phyloP scores from a whole-genome alignment of 1,139 yeast species.

The Blastobotrys serpentis region DNA sequence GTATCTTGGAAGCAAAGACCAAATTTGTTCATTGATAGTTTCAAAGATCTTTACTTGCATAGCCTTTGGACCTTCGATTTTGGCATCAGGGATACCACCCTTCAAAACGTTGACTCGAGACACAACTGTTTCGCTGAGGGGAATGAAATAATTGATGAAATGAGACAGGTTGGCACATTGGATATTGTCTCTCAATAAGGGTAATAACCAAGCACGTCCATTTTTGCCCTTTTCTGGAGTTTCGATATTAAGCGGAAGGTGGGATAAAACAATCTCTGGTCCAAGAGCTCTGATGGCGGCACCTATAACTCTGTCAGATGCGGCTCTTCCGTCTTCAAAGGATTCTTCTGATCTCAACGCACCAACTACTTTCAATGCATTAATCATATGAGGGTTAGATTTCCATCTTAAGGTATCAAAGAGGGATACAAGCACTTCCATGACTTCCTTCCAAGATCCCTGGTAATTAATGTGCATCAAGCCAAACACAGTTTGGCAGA shows the following conservation, averaged over 20 bases:
- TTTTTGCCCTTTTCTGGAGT: constrained; percentile 41
- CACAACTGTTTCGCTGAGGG: constrained; percentile 61
- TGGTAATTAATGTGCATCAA: constrained; percentile 73
- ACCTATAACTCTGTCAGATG: constrained; percentile 77
- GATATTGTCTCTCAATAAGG: constrained; percentile 85
- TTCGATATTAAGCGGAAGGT: constrained; percentile 74
- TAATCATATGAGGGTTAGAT: constrained; percentile 69
- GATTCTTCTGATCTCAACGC: constrained; percentile 81
- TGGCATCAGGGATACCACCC: constrained; percentile 31
- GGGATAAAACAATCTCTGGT: constrained; percentile 73
- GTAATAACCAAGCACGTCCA: constrained; percentile 94
- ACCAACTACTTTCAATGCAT: constrained; percentile 71
- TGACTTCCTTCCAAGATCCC: constrained; percentile 70
- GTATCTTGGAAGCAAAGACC: constrained; percentile 89
- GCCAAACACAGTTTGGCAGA: constrained; percentile 49
- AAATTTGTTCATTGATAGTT: constrained; percentile 84
- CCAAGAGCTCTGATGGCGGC: constrained; percentile 80
- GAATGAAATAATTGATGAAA: constrained; percentile 63
- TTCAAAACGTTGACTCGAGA: constrained; percentile 47
- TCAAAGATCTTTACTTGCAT: constrained; percentile 71
- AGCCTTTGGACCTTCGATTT: constrained; percentile 38
- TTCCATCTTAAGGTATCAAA: constrained; percentile 65
- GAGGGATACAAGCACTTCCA: constrained; percentile 65
- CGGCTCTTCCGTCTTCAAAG: constrained; percentile 67
- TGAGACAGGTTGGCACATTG: constrained; percentile 66